These are phyloP conservation scores for Cordyceps militaris DNA, from an alignment of 2,329 filamentous ascomycete species.

Conservation along the genomic window DNA sequence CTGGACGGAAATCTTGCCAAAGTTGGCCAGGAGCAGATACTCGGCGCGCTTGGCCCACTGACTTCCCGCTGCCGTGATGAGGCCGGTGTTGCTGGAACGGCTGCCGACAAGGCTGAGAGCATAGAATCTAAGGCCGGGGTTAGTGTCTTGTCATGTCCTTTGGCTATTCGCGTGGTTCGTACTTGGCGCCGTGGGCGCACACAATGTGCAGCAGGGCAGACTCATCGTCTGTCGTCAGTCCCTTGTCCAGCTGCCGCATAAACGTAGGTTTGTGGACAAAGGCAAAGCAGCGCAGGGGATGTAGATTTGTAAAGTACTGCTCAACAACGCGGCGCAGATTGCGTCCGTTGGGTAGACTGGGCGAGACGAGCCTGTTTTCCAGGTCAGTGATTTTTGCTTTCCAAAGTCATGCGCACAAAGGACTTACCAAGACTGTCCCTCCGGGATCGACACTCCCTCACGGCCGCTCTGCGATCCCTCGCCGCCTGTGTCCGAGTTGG, in stretches of 20 bases:
- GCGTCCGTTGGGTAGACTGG: constrained; percentile 26
- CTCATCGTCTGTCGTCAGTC: constrained; percentile 29
- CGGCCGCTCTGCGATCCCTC: not conserved
- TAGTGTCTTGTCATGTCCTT: not conserved
- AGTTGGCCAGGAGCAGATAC: constrained; percentile 28
- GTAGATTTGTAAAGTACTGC: constrained; percentile 34
- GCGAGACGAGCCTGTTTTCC: constrained; percentile 27
- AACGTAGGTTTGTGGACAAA: constrained; percentile 35
- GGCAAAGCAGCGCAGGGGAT: constrained; percentile 33
- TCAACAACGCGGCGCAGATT: constrained; percentile 31
- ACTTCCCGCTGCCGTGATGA: constrained; percentile 29
- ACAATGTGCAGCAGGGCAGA: constrained; percentile 30
- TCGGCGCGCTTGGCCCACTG: constrained; percentile 33
- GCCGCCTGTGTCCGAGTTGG: not conserved
- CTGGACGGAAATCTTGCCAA: constrained; percentile 33
- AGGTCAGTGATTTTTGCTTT: not conserved
- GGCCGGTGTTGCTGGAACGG: constrained; percentile 21
- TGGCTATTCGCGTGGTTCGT: constrained; percentile 2
- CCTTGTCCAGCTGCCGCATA: constrained; percentile 31
- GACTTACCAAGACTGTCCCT: constrained; percentile 16
- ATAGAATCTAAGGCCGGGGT: constrained; percentile 26
- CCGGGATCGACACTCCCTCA: constrained; percentile 7
- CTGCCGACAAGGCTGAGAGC: constrained; percentile 25
- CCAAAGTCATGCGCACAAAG: not conserved
- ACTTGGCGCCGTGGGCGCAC: constrained; percentile 34